Base-by-base conservation (phyloP, 495 filamentous ascomycete genomes). In the Hypoxylon cercidicola region DNA sequence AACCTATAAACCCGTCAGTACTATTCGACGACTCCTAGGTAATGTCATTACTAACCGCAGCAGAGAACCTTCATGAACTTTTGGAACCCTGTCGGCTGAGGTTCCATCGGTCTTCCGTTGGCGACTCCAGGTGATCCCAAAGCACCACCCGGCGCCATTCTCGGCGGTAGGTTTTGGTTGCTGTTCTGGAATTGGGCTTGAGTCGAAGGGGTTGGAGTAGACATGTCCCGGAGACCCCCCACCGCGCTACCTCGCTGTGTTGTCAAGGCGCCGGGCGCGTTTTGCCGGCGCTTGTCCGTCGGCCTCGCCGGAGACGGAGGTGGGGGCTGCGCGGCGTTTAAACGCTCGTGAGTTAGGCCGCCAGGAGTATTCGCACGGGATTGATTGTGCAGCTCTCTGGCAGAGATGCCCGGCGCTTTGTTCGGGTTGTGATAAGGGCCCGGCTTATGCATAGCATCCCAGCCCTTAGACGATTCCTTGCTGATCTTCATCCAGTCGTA, bases 401-500 rank as follows among this genome's bases (percentile, higher is more conserved):
- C 85, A 62, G 93, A 92, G 13, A 90, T 85, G 73, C 90, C 90
- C 46, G 88, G 91, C 57, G 87, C 79, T 54, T 82, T 84, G 75
- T 89, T 90, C 72, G 88, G 85, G 77, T 87, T 85, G 78, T 93
- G 90, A 61, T 93, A 82, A 66, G 89, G 87, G 21, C 91, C 90
- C 45, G 90, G 87, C 76, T 96, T 91, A 62, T 89, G 88, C 81
- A 96, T 96, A 69, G 90, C 91, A 78, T 98, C 94, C 92, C 91
- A 96, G 35, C 92, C 93, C 70, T 93, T 90, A 15, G 66, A 55
- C 20, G 74, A 72, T 62, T 93, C 93, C 75, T 96, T 96, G 82
- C 92, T 95, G 57, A 96, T 83, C 84, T 97, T 97, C 96, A 98
- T 97, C 95, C 95, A 99, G 77, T 99, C 95, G 74, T 98, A 99